phyloP scores from a whole-genome alignment of 2,329 filamentous ascomycete genomes.

The Colletotrichum orbiculare region DNA sequence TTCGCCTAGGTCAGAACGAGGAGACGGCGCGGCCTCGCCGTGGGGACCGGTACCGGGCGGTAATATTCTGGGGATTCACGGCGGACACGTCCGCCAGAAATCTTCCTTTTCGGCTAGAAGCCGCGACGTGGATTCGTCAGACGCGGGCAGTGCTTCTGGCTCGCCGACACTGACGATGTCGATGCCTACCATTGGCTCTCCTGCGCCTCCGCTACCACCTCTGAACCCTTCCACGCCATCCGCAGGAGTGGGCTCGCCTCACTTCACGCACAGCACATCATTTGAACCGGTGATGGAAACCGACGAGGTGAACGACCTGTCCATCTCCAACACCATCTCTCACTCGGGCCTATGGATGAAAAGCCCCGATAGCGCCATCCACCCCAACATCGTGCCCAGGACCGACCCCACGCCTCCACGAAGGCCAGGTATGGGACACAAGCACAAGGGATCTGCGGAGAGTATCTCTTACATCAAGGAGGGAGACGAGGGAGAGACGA shows the following conservation, averaged over 20 bases:
- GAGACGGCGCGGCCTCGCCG: slow-evolving; percentile 59
- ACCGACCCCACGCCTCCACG: slow-evolving; percentile 35
- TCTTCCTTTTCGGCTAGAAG: slow-evolving; percentile 62
- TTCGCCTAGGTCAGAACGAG: slow-evolving; percentile 61
- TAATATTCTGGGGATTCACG: slow-evolving; percentile 32
- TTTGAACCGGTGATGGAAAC: slow-evolving; percentile 55
- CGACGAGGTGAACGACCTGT: slow-evolving; percentile 43
- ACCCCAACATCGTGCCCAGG: slow-evolving; percentile 37
- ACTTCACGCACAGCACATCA: slow-evolving; percentile 40
- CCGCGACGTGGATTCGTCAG: slow-evolving; percentile 61
- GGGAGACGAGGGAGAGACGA: slow-evolving; percentile 66
- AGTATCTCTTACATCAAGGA: slow-evolving; percentile 77
- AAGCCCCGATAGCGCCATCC: slow-evolving; percentile 34
- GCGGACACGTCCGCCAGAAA: slow-evolving; percentile 57
- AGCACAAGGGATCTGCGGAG: slow-evolving; percentile 69
- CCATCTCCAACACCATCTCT: slow-evolving; percentile 39
- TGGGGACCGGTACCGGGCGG: slow-evolving; percentile 41
- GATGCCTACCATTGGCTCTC: slow-evolving; percentile 45
- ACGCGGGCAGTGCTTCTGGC: slow-evolving; percentile 56
- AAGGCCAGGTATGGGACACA: slow-evolving; percentile 55
- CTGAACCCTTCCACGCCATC: slow-evolving; percentile 28
- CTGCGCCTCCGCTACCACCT: slow-evolving; percentile 38
- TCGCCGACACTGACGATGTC: slow-evolving; percentile 64
- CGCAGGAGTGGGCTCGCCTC: slow-evolving; percentile 39
- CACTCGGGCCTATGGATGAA: slow-evolving; percentile 43